Evolutionary conservation across 139 green algal genomes (phyloP).

Genomic region (Picochlorum sp.): DNA sequence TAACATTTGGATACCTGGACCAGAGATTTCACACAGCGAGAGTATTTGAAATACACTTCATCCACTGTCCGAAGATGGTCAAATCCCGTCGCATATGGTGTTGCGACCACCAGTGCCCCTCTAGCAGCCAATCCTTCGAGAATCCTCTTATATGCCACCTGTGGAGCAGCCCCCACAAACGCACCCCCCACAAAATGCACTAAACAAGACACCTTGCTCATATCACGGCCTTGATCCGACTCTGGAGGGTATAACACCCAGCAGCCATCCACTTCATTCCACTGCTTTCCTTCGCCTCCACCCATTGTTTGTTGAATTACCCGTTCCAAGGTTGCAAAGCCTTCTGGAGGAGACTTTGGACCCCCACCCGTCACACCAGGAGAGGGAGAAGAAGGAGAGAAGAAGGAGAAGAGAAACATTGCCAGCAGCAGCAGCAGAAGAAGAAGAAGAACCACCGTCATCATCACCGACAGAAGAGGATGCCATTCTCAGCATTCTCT

Average conservation of each 20-base stretch:
- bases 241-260: conserved; percentile 50
- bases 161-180: conserved; percentile 85
- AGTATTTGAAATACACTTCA: conserved; percentile 79
- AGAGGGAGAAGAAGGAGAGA: not conserved
- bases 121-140: conserved; percentile 67
- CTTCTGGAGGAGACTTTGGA: not conserved
- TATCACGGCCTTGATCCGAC: not conserved
- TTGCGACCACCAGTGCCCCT: conserved; percentile 69
- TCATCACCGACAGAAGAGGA: not conserved
- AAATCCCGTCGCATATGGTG: conserved; percentile 69
- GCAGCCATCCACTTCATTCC: conserved; percentile 57
- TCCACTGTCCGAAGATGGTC: conserved; percentile 84
- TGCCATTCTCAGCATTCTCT: not conserved
- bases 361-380: not conserved
- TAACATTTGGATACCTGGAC: conserved; percentile 32
- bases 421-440: not conserved
- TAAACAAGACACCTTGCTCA: conserved; percentile 20
- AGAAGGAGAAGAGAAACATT: not conserved
- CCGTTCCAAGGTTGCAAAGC: conserved; percentile 12
- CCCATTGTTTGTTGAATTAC: conserved; percentile 6
- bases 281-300: conserved; percentile 28
- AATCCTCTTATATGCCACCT: conserved; percentile 69
- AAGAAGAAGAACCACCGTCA: not conserved
- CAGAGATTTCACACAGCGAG: conserved; percentile 52
- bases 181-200: conserved; percentile 85